These are phyloP conservation scores for Suhomyces yuchorum DNA, from an alignment of 1,139 yeast species.

Conservation along the genomic window DNA sequence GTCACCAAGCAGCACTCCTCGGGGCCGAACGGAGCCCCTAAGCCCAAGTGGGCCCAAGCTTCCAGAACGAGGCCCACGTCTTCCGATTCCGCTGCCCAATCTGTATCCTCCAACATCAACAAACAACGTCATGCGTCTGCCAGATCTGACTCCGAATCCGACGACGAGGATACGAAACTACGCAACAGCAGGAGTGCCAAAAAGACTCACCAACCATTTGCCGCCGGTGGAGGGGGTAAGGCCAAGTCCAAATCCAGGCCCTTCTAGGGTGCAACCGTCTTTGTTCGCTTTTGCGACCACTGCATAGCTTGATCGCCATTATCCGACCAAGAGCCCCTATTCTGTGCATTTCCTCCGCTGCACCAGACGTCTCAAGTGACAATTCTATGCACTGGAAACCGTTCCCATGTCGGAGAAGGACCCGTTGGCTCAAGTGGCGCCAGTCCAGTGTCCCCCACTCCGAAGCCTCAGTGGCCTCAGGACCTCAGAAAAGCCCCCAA, in stretches of 20 bases:
- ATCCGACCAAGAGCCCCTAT: neutral
- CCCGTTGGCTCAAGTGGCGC: no score
- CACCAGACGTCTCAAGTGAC: neutral
- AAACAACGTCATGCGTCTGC: neutral
- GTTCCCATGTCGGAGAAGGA: neutral
- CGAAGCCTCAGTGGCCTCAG: no score
- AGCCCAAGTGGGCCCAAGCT: constrained; percentile 3
- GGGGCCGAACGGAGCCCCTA: neutral
- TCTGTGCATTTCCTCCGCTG: neutral
- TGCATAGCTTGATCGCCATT: neutral
- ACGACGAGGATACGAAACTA: constrained; percentile 7
- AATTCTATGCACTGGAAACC: neutral
- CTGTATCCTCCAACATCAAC: neutral
- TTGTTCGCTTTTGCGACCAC: neutral
- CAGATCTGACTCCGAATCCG: constrained; percentile 6
- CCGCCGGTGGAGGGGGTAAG: neutral
- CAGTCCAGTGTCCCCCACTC: no score
- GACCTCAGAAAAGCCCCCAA: no score
- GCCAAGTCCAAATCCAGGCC: constrained; percentile 23
- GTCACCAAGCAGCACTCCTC: constrained; percentile 2
- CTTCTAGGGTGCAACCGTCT: neutral
- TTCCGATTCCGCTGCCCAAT: neutral
- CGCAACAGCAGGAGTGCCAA: constrained; percentile 12
- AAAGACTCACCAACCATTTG: constrained; percentile 9
- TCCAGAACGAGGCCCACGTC: neutral